Conservation (phyloP, 2,329 filamentous ascomycete genomes). For the Anisogramma anomala region DNA sequence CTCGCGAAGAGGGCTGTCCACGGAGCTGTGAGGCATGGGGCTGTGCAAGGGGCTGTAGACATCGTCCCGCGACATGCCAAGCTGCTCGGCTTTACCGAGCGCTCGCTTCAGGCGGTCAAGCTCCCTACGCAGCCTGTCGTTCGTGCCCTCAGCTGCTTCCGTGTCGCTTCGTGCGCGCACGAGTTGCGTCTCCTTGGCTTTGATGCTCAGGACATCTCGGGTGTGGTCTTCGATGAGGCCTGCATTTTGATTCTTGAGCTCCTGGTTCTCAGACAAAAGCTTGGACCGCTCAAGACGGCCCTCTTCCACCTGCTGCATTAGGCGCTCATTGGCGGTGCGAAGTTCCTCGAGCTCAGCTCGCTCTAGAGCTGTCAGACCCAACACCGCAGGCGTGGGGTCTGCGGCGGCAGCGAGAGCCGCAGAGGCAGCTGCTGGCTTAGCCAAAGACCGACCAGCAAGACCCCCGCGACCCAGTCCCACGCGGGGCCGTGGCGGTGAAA, state of each 20-base stretch:
- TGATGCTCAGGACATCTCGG: conserved; percentile 86
- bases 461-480: conserved; percentile 65
- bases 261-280: conserved; percentile 76
- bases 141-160: conserved; percentile 76
- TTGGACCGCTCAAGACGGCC: conserved; percentile 70
- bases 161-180: conserved; percentile 84
- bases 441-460: conserved; percentile 73
- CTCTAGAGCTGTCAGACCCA: conserved; percentile 66
- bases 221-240: conserved; percentile 96
- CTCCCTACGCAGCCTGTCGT: conserved; percentile 74
- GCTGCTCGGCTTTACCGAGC: conserved; percentile 48
- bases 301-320: conserved; percentile 66
- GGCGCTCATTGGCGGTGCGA: conserved; percentile 67
- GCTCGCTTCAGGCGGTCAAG: conserved; percentile 90
- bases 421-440: conserved; percentile 50
- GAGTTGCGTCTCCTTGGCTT: conserved; percentile 95
- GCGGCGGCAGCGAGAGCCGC: conserved; percentile 37
- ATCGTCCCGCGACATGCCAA: conserved; percentile 19
- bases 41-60: conserved; percentile 9
- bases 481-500: conserved; percentile 42
- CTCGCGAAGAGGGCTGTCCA: conserved; percentile 43
- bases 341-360: conserved; percentile 87
- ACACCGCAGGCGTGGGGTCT: conserved; percentile 44
- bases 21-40: conserved; percentile 24
- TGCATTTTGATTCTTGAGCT: conserved; percentile 93